Base-by-base conservation (phyloP, 495 filamentous ascomycete genomes). In the Penicillium flavigenum region DNA sequence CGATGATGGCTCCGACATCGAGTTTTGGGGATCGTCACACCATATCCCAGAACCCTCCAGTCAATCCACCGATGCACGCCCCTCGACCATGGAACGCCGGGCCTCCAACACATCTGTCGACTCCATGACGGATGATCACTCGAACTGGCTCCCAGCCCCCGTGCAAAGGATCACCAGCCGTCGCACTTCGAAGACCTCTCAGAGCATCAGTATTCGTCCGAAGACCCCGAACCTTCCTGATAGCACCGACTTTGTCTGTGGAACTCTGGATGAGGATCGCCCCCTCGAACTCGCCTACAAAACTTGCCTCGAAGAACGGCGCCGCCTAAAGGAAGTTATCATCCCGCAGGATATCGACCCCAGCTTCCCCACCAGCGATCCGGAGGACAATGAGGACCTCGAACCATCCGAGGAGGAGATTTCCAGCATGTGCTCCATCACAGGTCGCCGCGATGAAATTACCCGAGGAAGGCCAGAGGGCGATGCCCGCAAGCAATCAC, bases 291-390 rank as follows among this genome's bases (percentile, higher is more conserved):
- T 89, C 57, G 92, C 90, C 3, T 98, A 96, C 69, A 83, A 96
- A 47, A 90, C 89, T 11, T 89, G 87, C 60, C 78, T 94, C 54
- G 89, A 94, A 63, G 85, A 90, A 48, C 84, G 90, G 38, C 88
- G 88, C 56, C 85, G 86, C 42, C 86, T 85, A 52, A 96, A 91
- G 72, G 89, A 89, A 56, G 83, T 85, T 54, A 63, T 78, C 27
- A 88, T 90, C 26, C 92, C 94, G 42, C 94, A 98, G 62, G 95
- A 98, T 62, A 97, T 98, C 58, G 94, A 98, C 66, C 94, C 94
- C 10, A 96, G 90, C 68, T 98, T 98, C 67, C 94, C 94, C 0
- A 91, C 91, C 8, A 96, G 92, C 2, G 94, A 97, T 59, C 88
- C 86, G 0, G 93, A 96, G 59, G 88, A 94, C 56, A 81, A 92